These are phyloP conservation scores for Penicillium janthinellum DNA, from an alignment of 2,329 filamentous ascomycete species.

Conservation along the genomic window DNA sequence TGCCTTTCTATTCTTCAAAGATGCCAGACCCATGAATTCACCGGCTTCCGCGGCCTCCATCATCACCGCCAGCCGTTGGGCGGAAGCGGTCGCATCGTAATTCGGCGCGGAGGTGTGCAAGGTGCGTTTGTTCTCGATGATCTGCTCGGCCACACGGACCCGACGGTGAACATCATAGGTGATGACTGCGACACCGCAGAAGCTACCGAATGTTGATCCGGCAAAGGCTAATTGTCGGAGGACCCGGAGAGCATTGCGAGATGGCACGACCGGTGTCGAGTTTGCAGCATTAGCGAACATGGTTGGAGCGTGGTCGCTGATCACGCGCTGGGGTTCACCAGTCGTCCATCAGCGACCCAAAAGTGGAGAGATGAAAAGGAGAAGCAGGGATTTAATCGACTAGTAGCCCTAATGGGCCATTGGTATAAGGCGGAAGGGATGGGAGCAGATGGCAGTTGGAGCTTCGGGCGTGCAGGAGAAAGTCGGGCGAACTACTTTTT, in stretches of 20 bases:
- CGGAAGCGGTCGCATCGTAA: slow-evolving; percentile 44
- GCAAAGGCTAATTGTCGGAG: slow-evolving; percentile 40
- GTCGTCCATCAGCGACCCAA: slow-evolving; percentile 20
- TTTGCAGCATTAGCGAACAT: slow-evolving; percentile 39
- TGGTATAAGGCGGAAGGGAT: background rate
- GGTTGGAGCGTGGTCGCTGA: slow-evolving; percentile 28
- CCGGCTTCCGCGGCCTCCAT: slow-evolving; percentile 49
- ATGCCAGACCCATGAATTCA: slow-evolving; percentile 44
- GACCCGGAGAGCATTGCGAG: slow-evolving; percentile 47
- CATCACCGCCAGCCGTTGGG: slow-evolving; percentile 42
- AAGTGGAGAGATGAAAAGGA: background rate
- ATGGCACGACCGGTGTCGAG: slow-evolving; percentile 41
- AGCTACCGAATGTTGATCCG: slow-evolving; percentile 42
- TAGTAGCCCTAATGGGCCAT: background rate
- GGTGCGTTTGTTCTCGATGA: slow-evolving; percentile 48
- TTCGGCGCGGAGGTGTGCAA: slow-evolving; percentile 45
- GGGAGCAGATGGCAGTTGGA: slow-evolving; percentile 8
- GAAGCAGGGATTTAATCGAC: background rate
- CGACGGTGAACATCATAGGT: slow-evolving; percentile 47
- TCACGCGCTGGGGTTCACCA: slow-evolving; percentile 28
- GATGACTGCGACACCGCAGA: slow-evolving; percentile 44
- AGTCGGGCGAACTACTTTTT: slow-evolving; percentile 24
- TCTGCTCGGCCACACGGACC: slow-evolving; percentile 44
- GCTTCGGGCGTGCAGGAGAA: slow-evolving; percentile 14
- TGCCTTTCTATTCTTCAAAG: slow-evolving; percentile 34